Percentiles rank a stretch among this genome's conserved stretches.
These are phyloP conservation scores for Westerdykella ornata DNA, from an alignment of 2,329 filamentous ascomycete genomes.

Conservation along the genomic window DNA sequence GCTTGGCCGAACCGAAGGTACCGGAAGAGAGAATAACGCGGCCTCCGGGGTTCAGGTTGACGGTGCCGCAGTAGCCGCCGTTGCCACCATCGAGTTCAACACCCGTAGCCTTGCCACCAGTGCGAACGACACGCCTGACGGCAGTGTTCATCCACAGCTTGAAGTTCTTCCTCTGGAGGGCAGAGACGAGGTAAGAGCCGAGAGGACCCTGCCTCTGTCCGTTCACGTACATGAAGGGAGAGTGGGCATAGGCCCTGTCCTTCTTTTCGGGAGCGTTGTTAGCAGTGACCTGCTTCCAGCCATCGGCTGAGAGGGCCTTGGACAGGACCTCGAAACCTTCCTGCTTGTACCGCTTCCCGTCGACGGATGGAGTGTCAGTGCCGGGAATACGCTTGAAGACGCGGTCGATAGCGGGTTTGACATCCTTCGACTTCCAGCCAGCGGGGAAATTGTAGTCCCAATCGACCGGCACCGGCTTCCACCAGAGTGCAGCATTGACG, in stretches of 20 bases:
- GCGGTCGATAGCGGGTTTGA: slow-evolving; percentile 52
- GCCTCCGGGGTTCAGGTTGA: slow-evolving; percentile 55
- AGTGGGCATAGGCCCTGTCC: slow-evolving; percentile 58
- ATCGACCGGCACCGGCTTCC: slow-evolving; percentile 57
- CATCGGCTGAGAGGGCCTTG: slow-evolving; percentile 51
- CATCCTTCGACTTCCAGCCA: slow-evolving; percentile 63
- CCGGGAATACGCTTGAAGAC: slow-evolving; percentile 66
- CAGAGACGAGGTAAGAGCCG: slow-evolving; percentile 62
- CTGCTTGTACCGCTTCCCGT: slow-evolving; percentile 61
- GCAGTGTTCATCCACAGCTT: slow-evolving; percentile 59
- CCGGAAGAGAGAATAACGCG: slow-evolving; percentile 63
- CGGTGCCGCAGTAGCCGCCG: slow-evolving; percentile 53
- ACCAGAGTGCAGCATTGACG: slow-evolving; percentile 64
- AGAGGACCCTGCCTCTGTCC: slow-evolving; percentile 64
- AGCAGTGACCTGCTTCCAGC: slow-evolving; percentile 58
- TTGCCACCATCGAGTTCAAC: slow-evolving; percentile 62
- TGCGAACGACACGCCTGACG: slow-evolving; percentile 60
- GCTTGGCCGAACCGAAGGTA: slow-evolving; percentile 61
- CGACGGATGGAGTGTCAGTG: slow-evolving; percentile 58
- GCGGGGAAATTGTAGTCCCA: slow-evolving; percentile 67
- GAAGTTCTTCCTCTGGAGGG: slow-evolving; percentile 57
- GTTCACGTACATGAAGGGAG: slow-evolving; percentile 60
- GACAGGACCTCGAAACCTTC: slow-evolving; percentile 59
- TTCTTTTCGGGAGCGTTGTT: slow-evolving; percentile 56
- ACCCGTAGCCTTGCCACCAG: slow-evolving; percentile 56